Evolutionary conservation across 148 eudicot genomes (phyloP), one percentile per base, ranked within the genome.

Genomic region (Spergularia marina): DNA sequence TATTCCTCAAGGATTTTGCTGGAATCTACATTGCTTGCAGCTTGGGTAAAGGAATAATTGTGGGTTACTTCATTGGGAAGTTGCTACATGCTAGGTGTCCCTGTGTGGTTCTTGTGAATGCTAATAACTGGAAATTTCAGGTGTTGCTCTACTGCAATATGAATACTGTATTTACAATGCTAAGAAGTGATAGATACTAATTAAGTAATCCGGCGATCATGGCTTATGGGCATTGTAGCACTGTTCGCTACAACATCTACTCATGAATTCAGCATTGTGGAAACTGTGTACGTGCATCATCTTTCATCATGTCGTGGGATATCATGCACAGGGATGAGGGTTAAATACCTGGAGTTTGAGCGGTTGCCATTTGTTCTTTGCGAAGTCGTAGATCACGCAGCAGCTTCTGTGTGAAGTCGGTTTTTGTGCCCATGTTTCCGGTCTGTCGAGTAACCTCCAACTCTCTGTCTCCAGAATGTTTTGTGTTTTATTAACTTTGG

Each of bases 341-440:
- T 17, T 6, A 12, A 57, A 53, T 71, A 80, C 86, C 65, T 21
- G 96, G 84, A 69, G 59, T 83, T 12, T 89, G 91, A 63, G 87
- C 49, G 13, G 79, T 80, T 23, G 89, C 84, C 93, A 96, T 85
- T 18, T 87, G 87, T 76, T 96, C 85, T 77, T 89, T 96, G 39
- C 97, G 74, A 53, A 72, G 70, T 21, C 87, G 85, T 53, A 96
- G 97, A 82, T 96, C 99, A 53, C 56, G 68, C 58, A 96, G 87
- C 77, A 96, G 89, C 80, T 96, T 96, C 84, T 96, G 97, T 3
- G 97, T 91, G 63, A 96, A 91, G 63, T 96, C 98, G 0, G 99
- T 78, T 51, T 86, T 89, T 6, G 88, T 71, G 0, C 87, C 84
- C 97, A 93, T 93, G 54, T 16, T 65, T 25, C 23, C 70, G 57